A percentile compares a stretch with the other conserved stretches of the same genome.
Conservation (phyloP, 768 basidiomycete species). For the Sutorius australiensis region DNA sequence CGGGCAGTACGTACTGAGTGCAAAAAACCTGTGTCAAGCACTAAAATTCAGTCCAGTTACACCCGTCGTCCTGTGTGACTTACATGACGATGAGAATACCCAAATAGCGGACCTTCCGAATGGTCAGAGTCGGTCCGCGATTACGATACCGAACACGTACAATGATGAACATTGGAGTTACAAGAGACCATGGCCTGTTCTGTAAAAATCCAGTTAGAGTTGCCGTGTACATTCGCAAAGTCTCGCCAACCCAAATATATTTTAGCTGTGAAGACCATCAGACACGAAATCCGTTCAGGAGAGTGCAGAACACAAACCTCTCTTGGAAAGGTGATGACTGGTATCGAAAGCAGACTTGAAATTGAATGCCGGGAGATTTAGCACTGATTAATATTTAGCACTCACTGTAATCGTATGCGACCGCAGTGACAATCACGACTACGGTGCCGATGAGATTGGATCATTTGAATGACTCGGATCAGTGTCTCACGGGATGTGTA, state of each 20-base stretch:
- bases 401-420: not conserved
- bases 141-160: slow-evolving; percentile 4
- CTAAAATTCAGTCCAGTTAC: not conserved
- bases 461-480: not conserved
- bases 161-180: slow-evolving; percentile 12
- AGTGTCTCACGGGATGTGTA: slow-evolving; percentile 3
- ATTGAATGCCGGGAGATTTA: not conserved
- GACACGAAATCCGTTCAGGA: not conserved
- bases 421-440: slow-evolving; percentile 6
- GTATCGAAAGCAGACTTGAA: not conserved
- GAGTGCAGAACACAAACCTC: slow-evolving; percentile 5
- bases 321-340: slow-evolving; percentile 15
- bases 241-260: slow-evolving; percentile 18
- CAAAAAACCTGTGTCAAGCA: not conserved
- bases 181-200: slow-evolving; percentile 15
- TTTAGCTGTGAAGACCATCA: not conserved
- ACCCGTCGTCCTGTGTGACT: not conserved
- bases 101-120: slow-evolving; percentile 17
- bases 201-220: slow-evolving; percentile 2
- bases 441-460: not conserved
- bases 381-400: not conserved
- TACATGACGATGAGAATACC: slow-evolving; percentile 11
- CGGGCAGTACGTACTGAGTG: slow-evolving; percentile 5
- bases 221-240: not conserved
- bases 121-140: not conserved